Base-by-base conservation (phyloP, 495 filamentous ascomycete species). In the Cercophora newfieldiana region DNA sequence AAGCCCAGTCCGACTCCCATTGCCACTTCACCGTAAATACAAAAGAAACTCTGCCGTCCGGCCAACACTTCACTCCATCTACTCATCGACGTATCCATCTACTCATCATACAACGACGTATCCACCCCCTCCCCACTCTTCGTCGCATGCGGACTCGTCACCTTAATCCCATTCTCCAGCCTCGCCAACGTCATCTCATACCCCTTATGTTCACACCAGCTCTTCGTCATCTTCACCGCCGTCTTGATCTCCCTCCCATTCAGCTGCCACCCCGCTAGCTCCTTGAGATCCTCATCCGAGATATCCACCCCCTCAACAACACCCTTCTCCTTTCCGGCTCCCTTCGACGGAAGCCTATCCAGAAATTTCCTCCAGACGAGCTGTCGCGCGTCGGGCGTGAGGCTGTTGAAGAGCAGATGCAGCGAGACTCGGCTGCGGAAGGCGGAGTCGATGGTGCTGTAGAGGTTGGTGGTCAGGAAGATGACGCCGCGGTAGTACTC, bases 171-270 rank as follows among this genome's bases (percentile, higher is more conserved):
- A 54, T 69, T 75, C 61, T 78, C 78, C 58, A 75, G 56, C 55
- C 75, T 62, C 50, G 67, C 48, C 57, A 80, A 63, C 24, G 66
- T 76, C 70, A 80, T 67, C 31, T 64, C 68, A 30, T 74, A 76
- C 14, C 63, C 66, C 71, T 77, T 78, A 69, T 74, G 66, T 44
- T 75, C 67, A 62, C 76, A 78, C 77, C 78, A 80, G 31, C 63
- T 73, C 29, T 59, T 59, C 0, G 70, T 68, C 73, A 75, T 88
- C 72, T 88, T 87, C 24, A 90, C 76, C 2, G 85, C 79, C 70
- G 88, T 90, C 74, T 88, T 87, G 66, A 90, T 90, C 75, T 89
- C 83, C 50, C 86, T 71, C 0, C 87, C 87, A 68, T 89, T 89
- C 74, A 89, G 72, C 59, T 81, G 68, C 65, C 80, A 74, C 2